These are phyloP conservation scores for Chrysanthemum lavandulifolium DNA, from an alignment of 129 eudicot genomes.

Conservation along the genomic window DNA sequence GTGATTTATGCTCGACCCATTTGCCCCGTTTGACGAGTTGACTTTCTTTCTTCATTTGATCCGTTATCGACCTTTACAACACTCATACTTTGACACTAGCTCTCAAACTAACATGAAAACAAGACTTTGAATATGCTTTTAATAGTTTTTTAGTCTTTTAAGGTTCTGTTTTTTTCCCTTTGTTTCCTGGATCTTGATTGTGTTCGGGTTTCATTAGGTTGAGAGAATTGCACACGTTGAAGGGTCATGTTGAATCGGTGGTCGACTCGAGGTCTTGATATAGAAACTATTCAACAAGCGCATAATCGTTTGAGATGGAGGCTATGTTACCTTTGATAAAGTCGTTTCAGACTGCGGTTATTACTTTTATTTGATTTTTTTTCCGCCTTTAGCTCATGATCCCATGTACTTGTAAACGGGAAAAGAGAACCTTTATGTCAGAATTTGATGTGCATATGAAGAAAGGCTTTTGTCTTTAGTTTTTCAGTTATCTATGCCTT, in stretches of 20 bases:
- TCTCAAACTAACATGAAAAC: too few relatives aligned
- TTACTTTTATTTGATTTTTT: constrained; percentile 13
- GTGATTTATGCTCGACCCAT: neutral
- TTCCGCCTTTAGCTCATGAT: constrained; percentile 25
- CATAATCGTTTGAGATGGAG: constrained; percentile 73
- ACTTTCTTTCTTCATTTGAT: too few relatives aligned
- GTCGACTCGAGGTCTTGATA: constrained; percentile 94
- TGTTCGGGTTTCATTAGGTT: constrained; percentile 47
- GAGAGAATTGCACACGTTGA: constrained; percentile 86
- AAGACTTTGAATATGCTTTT: neutral
- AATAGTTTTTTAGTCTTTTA: neutral
- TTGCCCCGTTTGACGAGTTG: neutral
- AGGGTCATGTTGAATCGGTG: constrained; percentile 97
- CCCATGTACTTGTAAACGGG: constrained; percentile 38
- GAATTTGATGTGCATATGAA: constrained; percentile 42
- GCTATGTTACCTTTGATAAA: constrained; percentile 15
- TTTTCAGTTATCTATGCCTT: neutral
- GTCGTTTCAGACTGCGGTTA: constrained; percentile 20
- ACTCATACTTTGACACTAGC: too few relatives aligned
- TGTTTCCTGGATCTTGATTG: neutral
- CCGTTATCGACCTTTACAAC: too few relatives aligned
- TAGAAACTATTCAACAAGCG: constrained; percentile 91
- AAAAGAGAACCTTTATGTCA: constrained; percentile 30
- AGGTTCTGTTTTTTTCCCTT: neutral
- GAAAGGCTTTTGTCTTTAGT: constrained; percentile 27